phyloP scores from a whole-genome alignment of 768 basidiomycete genomes.

The Rhizopogon vinicolor region DNA sequence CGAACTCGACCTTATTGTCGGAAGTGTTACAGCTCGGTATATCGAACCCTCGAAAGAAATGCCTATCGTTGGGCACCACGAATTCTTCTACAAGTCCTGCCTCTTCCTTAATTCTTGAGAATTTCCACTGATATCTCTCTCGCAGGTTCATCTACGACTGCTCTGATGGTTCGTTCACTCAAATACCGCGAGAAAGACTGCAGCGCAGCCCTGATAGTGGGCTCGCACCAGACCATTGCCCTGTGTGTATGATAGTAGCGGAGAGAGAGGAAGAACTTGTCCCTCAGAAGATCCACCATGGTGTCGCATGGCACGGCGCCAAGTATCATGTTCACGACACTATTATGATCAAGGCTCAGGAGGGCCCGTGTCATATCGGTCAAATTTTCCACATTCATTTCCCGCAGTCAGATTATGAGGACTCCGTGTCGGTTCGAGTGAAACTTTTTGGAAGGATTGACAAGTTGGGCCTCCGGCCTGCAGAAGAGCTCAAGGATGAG shows the following conservation, averaged over 20 bases:
- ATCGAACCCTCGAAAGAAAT: constrained; percentile 17
- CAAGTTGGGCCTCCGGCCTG: constrained; percentile 33
- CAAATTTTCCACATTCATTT: constrained; percentile 35
- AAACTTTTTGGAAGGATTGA: constrained; percentile 48
- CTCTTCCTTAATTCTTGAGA: not conserved
- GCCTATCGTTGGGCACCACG: constrained; percentile 25
- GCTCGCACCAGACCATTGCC: constrained; percentile 48
- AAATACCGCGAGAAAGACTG: constrained; percentile 29
- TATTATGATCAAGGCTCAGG: constrained; percentile 41
- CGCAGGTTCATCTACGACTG: constrained; percentile 49
- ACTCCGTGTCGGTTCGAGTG: constrained; percentile 25
- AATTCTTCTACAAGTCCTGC: constrained; percentile 57
- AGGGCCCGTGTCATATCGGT: constrained; percentile 55
- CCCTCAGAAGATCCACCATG: constrained; percentile 30
- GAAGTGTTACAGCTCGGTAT: constrained; percentile 43
- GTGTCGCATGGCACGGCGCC: constrained; percentile 41
- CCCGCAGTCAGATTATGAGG: constrained; percentile 11
- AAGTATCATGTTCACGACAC: constrained; percentile 62
- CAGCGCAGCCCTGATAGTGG: not conserved
- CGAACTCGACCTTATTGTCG: constrained; percentile 36
- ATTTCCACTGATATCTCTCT: not conserved
- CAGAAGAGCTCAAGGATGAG: constrained; percentile 47
- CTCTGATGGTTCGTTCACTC: constrained; percentile 39
- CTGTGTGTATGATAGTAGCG: constrained; percentile 35
- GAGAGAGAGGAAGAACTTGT: constrained; percentile 28